These are phyloP conservation scores for Scutellaria minor DNA, from an alignment of 257 asterid genomes.

Conservation along the genomic window DNA sequence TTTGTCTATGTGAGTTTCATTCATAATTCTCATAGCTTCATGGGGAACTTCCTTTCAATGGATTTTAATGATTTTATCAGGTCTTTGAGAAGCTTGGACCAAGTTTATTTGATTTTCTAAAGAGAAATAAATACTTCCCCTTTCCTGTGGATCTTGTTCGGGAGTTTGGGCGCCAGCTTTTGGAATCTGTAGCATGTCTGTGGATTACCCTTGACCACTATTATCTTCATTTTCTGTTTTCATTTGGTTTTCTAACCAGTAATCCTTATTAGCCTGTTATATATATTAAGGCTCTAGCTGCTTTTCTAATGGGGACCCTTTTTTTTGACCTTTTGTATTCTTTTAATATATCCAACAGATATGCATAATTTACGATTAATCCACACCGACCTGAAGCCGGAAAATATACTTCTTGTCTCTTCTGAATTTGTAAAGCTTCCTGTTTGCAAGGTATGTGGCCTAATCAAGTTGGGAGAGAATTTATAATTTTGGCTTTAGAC, in stretches of 20 bases:
- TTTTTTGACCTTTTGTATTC: slow-evolving; percentile 29
- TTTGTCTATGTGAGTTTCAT: slow-evolving; percentile 36
- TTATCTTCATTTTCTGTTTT: slow-evolving; percentile 41
- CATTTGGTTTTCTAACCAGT: slow-evolving; percentile 38
- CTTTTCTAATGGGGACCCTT: slow-evolving; percentile 28
- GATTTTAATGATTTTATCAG: slow-evolving; percentile 62
- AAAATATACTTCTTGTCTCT: slow-evolving; percentile 63
- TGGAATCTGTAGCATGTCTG: slow-evolving; percentile 78
- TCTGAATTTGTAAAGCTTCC: slow-evolving; percentile 61
- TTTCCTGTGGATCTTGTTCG: slow-evolving; percentile 67
- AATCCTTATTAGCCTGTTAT: slow-evolving; percentile 32
- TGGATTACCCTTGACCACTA: slow-evolving; percentile 51
- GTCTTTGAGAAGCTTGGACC: slow-evolving; percentile 80
- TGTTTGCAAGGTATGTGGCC: slow-evolving; percentile 53
- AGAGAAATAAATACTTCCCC: slow-evolving; percentile 62
- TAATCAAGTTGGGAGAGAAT: slow-evolving; percentile 39
- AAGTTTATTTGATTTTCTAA: slow-evolving; percentile 68
- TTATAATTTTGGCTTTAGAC: slow-evolving; percentile 33
- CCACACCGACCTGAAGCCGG: slow-evolving; percentile 71
- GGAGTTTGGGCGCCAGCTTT: slow-evolving; percentile 72
- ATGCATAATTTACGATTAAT: slow-evolving; percentile 61
- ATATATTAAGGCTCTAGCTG: slow-evolving; percentile 33
- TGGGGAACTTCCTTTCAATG: slow-evolving; percentile 52
- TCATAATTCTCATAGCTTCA: slow-evolving; percentile 49
- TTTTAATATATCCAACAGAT: slow-evolving; percentile 45